Base-by-base conservation (phyloP, 2,329 filamentous ascomycete genomes). In the Xylariales sp. region DNA sequence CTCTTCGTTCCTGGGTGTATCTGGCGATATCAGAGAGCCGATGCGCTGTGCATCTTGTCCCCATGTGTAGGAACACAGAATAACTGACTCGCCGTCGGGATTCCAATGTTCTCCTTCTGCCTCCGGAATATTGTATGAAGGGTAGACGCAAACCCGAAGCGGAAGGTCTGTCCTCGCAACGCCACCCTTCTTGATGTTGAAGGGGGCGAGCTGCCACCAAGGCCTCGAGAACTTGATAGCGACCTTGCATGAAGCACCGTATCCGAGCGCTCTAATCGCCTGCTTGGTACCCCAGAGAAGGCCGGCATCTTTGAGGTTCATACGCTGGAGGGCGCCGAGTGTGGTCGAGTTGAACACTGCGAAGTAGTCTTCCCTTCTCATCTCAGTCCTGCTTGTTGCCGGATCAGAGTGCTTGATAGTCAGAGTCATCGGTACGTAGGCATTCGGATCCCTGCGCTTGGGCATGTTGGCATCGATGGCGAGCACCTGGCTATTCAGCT, bases 1-100 rank as follows among this genome's bases (percentile, higher is more conserved):
- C 1, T 48, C 42, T 31, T 60, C 55, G 12, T 38, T 43, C 0
- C 44, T 20, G 10, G 49, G 47, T 1, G 49, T 50, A 14, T 42
- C 28, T 11, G 20, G 46, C 4, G 31, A 21, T 10, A 53, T 43
- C 24, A 60, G 49, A 9, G 58, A 37, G 14, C 56, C 60, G 15
- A 67, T 46, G 10, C 63, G 53, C 8, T 48, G 22, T 1, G 62
- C 57, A 43, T 66, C 64, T 42, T 65, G 60, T 15, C 41, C 43
- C 61, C 60, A 65, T 2, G 56, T 58, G 43, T 66, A 68, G 3
- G 57, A 61, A n/a, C 46, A 51, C 3, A 68, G 49, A 5, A 66
- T 55, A 4, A 65, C 58, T 6, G 55, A 58, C 3, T 57, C 50
- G 8, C 52, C 39, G 8, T 49, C 8, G 0, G 12, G 12, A 9